phyloP scores from a whole-genome alignment of 768 basidiomycete species.

The Amanita thiersii region DNA sequence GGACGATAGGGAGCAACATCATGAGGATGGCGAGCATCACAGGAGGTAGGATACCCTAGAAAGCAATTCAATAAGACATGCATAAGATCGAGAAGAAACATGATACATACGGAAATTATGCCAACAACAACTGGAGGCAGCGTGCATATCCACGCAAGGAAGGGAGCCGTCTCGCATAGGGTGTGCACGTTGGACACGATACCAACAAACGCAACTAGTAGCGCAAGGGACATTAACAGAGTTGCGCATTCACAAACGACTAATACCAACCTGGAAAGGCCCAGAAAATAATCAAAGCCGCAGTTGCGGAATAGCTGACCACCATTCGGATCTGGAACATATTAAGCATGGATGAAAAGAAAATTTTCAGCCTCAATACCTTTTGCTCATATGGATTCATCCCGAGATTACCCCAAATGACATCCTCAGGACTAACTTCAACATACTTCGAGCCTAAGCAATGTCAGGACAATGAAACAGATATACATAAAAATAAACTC shows the following conservation, averaged over 20 bases:
- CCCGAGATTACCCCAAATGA: constrained; percentile 87
- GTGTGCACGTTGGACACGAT: constrained; percentile 71
- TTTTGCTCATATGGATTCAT: constrained; percentile 86
- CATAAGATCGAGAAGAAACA: neutral
- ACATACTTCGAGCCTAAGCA: constrained; percentile 47
- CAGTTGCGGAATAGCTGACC: constrained; percentile 68
- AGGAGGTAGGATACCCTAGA: constrained; percentile 78
- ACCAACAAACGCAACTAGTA: constrained; percentile 76
- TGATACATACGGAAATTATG: constrained; percentile 47
- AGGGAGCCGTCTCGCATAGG: constrained; percentile 54
- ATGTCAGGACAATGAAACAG: neutral
- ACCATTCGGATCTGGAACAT: constrained; percentile 37
- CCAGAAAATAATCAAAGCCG: constrained; percentile 82
- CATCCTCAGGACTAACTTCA: constrained; percentile 81
- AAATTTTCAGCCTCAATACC: constrained; percentile 18
- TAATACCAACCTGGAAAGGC: constrained; percentile 62
- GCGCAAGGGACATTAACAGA: neutral
- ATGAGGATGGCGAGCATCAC: constrained; percentile 84
- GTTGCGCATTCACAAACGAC: neutral
- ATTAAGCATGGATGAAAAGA: neutral
- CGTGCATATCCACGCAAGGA: constrained; percentile 80
- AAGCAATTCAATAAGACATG: neutral
- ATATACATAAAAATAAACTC: constrained; percentile 11
- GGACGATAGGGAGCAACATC: constrained; percentile 76
- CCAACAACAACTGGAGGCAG: constrained; percentile 62